A percentile compares a stretch with the other conserved stretches of the same genome.
Evolutionary conservation across 257 asterid species (phyloP).

Genomic region (Lavandula angustifolia): DNA sequence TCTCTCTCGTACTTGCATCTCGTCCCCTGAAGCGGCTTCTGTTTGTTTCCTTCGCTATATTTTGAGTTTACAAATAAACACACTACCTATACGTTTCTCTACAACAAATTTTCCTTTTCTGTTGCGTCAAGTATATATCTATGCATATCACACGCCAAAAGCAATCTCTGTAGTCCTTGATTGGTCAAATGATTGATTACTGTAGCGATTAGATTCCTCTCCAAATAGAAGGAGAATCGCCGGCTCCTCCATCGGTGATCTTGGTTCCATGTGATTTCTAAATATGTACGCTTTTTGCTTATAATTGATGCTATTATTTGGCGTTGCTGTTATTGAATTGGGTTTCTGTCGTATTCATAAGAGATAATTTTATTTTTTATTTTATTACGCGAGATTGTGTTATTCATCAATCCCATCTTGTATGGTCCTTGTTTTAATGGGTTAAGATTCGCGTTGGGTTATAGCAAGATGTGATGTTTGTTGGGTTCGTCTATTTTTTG

Average conservation of each 20-base stretch:
- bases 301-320: constrained; percentile 7
- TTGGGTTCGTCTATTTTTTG: constrained; percentile 4
- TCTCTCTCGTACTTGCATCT: constrained; percentile 31
- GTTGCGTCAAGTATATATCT: neutral
- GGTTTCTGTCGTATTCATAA: neutral
- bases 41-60: constrained; percentile 19
- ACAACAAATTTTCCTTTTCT: neutral
- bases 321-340: constrained; percentile 11
- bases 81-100: neutral
- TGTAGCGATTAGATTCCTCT: constrained; percentile 21
- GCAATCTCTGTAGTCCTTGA: constrained; percentile 14
- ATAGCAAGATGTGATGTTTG: constrained; percentile 13
- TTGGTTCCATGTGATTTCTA: neutral
- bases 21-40: constrained; percentile 22
- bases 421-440: constrained; percentile 1
- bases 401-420: constrained; percentile 13
- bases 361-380: neutral
- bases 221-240: constrained; percentile 9
- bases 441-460: constrained; percentile 17
- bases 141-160: neutral
- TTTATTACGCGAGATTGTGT: constrained; percentile 10
- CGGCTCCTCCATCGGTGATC: constrained; percentile 26
- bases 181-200: constrained; percentile 24
- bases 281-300: neutral
- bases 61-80: neutral